Evolutionary conservation across 1,284 basidiomycete genomes (phyloP).

Genomic region (Tilletiaria anomala): DNA sequence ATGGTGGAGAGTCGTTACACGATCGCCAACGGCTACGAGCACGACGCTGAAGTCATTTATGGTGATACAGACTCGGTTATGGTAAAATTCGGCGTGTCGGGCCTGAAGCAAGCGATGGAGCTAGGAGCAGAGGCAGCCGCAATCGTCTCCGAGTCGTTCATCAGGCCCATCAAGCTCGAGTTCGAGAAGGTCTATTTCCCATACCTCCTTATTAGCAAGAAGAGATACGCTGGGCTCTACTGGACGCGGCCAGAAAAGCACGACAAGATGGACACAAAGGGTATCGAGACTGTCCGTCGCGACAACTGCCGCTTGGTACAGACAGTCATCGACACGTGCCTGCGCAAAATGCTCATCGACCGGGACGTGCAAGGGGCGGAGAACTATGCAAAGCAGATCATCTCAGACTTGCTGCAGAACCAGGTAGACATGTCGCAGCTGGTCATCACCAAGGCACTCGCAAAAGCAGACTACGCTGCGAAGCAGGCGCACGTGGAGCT

Average conservation of each 20-base stretch:
- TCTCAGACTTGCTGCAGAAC: constrained; percentile 38
- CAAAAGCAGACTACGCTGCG: constrained; percentile 31
- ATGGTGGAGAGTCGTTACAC: constrained; percentile 34
- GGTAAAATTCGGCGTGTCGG: constrained; percentile 36
- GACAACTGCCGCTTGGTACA: constrained; percentile 39
- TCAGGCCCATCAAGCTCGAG: constrained; percentile 37
- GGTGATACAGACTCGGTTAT: constrained; percentile 40
- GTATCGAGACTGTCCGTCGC: constrained; percentile 39
- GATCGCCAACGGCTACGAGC: constrained; percentile 36
- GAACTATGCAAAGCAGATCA: constrained; percentile 28
- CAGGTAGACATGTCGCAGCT: constrained; percentile 39
- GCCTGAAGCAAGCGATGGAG: constrained; percentile 31
- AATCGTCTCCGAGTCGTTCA: constrained; percentile 48
- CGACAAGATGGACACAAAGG: constrained; percentile 41
- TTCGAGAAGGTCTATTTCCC: constrained; percentile 40
- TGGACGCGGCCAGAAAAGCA: constrained; percentile 34
- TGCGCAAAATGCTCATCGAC: constrained; percentile 39
- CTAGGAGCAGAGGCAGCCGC: constrained; percentile 78
- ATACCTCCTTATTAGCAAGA: constrained; percentile 39
- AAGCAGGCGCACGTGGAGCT: constrained; percentile 39
- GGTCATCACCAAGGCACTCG: constrained; percentile 37
- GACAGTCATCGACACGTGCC: constrained; percentile 37
- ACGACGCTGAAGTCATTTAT: constrained; percentile 37
- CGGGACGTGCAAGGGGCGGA: constrained; percentile 38
- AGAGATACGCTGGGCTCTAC: constrained; percentile 38